Conservation (phyloP, 352 stramenopile genomes). For the Pythium periplocum region DNA sequence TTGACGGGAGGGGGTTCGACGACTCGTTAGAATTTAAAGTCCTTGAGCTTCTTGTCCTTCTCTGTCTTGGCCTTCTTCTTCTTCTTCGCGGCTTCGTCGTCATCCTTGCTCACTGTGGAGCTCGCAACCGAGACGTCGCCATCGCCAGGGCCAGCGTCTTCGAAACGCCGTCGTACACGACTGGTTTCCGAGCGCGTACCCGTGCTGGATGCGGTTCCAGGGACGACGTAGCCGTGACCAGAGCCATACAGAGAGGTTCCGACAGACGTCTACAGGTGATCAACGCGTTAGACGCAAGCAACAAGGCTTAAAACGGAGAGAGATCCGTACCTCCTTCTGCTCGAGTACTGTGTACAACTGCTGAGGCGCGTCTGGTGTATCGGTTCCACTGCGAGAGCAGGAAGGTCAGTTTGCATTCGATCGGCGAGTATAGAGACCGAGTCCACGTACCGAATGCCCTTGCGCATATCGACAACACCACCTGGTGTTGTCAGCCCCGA, state of each 20-base stretch:
- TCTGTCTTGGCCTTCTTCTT: constrained; percentile 74
- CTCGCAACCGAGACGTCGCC: constrained; percentile 19
- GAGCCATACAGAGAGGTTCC: constrained; percentile 73
- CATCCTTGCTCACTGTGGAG: constrained; percentile 25
- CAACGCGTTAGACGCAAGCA: constrained; percentile 1
- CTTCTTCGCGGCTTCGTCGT: constrained; percentile 53
- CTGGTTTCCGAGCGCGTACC: constrained; percentile 39
- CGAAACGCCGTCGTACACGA: constrained; percentile 63
- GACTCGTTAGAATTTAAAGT: constrained; percentile 73
- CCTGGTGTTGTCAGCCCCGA: constrained; percentile 67
- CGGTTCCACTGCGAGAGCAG: constrained; percentile 30
- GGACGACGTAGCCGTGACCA: constrained; percentile 67
- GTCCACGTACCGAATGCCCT: constrained; percentile 47
- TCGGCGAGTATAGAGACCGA: constrained; percentile 1
- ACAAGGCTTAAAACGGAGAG: neutral
- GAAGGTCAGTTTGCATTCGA: constrained; percentile 2
- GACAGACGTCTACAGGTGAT: constrained; percentile 46
- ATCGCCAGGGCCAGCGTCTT: constrained; percentile 38
- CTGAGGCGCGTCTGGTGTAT: constrained; percentile 55
- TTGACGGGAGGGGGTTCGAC: too few species aligned
- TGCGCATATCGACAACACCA: constrained; percentile 70
- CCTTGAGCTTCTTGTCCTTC: constrained; percentile 81
- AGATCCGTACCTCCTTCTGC: constrained; percentile 58
- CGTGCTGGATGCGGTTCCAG: constrained; percentile 21
- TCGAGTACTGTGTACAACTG: constrained; percentile 78